Percentiles rank a stretch among this genome's conserved stretches.
phyloP scores from a whole-genome alignment of 2,329 filamentous ascomycete genomes.

The Aspergillus novoparasiticus region DNA sequence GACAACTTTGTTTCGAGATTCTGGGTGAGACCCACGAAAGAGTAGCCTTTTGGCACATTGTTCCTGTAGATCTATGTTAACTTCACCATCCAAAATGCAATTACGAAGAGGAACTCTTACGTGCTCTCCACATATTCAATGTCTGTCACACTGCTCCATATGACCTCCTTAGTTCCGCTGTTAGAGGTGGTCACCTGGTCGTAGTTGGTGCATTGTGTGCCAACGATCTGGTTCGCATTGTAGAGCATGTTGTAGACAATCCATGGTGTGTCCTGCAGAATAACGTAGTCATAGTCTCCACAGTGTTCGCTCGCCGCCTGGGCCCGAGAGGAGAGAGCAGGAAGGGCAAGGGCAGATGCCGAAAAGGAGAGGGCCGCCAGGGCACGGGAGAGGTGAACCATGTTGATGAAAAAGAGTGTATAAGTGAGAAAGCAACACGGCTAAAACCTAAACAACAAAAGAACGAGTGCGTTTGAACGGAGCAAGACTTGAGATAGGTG shows the following conservation, averaged over 20 bases:
- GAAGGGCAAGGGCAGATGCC: slow-evolving; percentile 1
- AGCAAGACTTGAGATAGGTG: not conserved
- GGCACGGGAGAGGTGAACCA: slow-evolving; percentile 5
- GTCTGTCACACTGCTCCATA: slow-evolving; percentile 44
- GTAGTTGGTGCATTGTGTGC: slow-evolving; percentile 46
- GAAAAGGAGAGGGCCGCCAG: slow-evolving; percentile 4
- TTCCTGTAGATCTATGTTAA: slow-evolving; percentile 23
- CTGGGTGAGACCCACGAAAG: slow-evolving; percentile 48
- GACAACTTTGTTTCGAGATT: slow-evolving; percentile 44
- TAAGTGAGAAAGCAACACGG: not conserved
- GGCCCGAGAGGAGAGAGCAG: not conserved
- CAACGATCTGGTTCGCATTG: slow-evolving; percentile 42
- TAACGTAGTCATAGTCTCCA: slow-evolving; percentile 27
- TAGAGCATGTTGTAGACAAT: slow-evolving; percentile 53
- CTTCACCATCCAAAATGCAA: not conserved
- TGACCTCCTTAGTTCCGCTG: slow-evolving; percentile 37
- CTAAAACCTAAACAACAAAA: too few species aligned
- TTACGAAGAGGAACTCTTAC: not conserved
- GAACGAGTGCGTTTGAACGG: not conserved
- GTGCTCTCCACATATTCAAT: slow-evolving; percentile 38
- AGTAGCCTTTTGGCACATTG: slow-evolving; percentile 49
- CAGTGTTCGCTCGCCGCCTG: slow-evolving; percentile 18
- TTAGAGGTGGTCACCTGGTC: slow-evolving; percentile 30
- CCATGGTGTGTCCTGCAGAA: slow-evolving; percentile 46
- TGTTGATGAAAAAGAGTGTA: slow-evolving; percentile 2